Base-by-base conservation (phyloP, 441 rosid genomes). In the Aleurites moluccanus region DNA sequence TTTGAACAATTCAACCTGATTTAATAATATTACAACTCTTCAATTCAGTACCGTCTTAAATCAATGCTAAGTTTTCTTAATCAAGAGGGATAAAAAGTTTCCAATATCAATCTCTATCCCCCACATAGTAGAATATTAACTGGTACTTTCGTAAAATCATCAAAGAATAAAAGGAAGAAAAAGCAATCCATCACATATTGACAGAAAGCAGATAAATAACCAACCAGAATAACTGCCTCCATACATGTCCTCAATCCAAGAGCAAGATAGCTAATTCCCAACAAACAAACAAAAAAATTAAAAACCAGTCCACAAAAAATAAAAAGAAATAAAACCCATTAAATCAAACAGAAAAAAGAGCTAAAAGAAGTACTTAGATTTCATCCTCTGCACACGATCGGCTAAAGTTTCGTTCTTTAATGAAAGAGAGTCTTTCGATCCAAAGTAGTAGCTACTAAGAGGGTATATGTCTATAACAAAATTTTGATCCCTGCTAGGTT, bases 1-100 rank as follows among this genome's bases (percentile, higher is more conserved):
- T 78, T 88, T 88, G 86, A 91, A 92, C 83, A 94, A 77, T 79
- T 94, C 97, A 52, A 94, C 96, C 98, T 92, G 84, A 85, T 81
- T 30, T 35, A 10, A 79, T 61, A 74, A 76, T 49, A 74, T 45
- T 47, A 30, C 35, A 79, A 78, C 40, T 25, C 28, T 40, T 56
- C 60, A 75, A 30, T 33, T 30, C 42, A 45, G 16, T 65, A 27
- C n/a, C n/a, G 7, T 38, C 40, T 38, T 45, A 60, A 18, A 1
- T 65, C 38, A 55, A 44, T 38, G 55, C 52, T 20, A 68, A 3
- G 3, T 1, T 42, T 25, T 67, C 25, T 10, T 27, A 28, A 20
- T 27, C 53, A 49, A 47, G 15, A 6, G 33, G 4, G 52, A 16
- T 11, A 21, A 65, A 62, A 63, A 62, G 47, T 14, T 23, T 44